Evolutionary conservation across 768 basidiomycete species (phyloP).

Genomic region (Sistotremastrum suecicum): DNA sequence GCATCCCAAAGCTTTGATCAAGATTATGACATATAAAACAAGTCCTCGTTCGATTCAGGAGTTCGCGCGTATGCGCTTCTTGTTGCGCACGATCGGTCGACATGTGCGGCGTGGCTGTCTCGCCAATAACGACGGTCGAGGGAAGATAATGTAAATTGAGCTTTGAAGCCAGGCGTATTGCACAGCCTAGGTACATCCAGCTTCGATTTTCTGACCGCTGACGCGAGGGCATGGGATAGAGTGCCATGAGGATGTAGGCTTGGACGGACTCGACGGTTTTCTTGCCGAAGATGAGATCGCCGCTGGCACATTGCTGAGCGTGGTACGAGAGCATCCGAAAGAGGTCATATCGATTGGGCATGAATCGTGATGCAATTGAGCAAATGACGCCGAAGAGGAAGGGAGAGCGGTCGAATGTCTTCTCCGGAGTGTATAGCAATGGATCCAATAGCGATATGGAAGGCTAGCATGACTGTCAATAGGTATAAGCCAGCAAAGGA

Average conservation of each 20-base stretch:
- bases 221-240: constrained; percentile 36
- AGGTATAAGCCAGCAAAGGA: constrained; percentile 3
- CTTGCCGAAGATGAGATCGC: constrained; percentile 68
- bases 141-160: constrained; percentile 70
- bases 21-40: constrained; percentile 89
- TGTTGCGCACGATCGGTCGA: constrained; percentile 49
- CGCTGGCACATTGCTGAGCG: constrained; percentile 69
- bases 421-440: constrained; percentile 63
- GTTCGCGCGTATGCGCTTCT: constrained; percentile 68
- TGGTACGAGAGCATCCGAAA: constrained; percentile 84
- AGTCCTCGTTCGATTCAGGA: constrained; percentile 67
- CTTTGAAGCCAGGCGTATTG: constrained; percentile 79
- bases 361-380: constrained; percentile 74
- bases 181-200: constrained; percentile 82
- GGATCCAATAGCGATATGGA: constrained; percentile 71
- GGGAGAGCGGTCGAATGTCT: constrained; percentile 71
- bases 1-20: constrained; percentile 76
- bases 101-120: too few species aligned
- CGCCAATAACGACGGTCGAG: constrained; percentile 22
- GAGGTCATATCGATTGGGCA: constrained; percentile 64
- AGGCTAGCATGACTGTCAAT: constrained; percentile 18
- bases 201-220: constrained; percentile 85
- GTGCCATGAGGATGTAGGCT: constrained; percentile 47
- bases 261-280: constrained; percentile 68
- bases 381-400: constrained; percentile 89